Base-by-base conservation (phyloP, 1,284 basidiomycete genomes). In the Rhodotorula glutinis region DNA sequence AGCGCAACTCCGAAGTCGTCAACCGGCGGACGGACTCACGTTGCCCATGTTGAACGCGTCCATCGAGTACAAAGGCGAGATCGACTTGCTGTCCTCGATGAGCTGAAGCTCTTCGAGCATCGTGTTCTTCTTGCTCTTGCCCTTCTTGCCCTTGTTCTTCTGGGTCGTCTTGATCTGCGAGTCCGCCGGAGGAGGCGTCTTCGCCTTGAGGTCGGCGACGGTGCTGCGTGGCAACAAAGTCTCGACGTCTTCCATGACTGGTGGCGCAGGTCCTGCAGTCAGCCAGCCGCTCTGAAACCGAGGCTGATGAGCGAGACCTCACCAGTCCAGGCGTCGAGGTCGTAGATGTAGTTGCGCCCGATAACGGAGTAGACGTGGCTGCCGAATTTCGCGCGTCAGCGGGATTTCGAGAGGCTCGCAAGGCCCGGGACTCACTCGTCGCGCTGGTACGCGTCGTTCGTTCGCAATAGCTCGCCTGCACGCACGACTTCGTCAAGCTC, bases 171-270 rank as follows among this genome's bases (percentile, higher is more conserved):
- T 53, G 14, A 27, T 29, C 2, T 56, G 14, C 1, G n/a, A 17
- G 4, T 49, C 30, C 1, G 25, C 25, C 5, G 49, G n/a, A 13
- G 46, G 46, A 19, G 49, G 14, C 49, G 47, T 30, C 11, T 17
- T 25, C 2, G 53, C 19, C 43, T 44, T 21, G 19, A 57, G 43
- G 11, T 30, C 33, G 1, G 43, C 17, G 17, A 52, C 43, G 5
- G 19, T 19, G 9, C 33, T 23, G 1, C 57, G 44, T 2, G 55
- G 61, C 7, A 33, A 43, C 1, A 55, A 51, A 13, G n/a, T 27
- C n/a, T 51, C 30, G 29, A 64, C 53, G n/a, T 65, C 69, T 14
- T 67, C 63, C 25, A 56, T 56, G 40, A 67, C 65, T 71, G 52
- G 10, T 5, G 5, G 16, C 33, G 33, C 33, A 38, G 33, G 33